Percentiles rank a stretch among this genome's conserved stretches.
Conservation (phyloP, 2,329 filamentous ascomycete genomes). For the Alternaria triticina region DNA sequence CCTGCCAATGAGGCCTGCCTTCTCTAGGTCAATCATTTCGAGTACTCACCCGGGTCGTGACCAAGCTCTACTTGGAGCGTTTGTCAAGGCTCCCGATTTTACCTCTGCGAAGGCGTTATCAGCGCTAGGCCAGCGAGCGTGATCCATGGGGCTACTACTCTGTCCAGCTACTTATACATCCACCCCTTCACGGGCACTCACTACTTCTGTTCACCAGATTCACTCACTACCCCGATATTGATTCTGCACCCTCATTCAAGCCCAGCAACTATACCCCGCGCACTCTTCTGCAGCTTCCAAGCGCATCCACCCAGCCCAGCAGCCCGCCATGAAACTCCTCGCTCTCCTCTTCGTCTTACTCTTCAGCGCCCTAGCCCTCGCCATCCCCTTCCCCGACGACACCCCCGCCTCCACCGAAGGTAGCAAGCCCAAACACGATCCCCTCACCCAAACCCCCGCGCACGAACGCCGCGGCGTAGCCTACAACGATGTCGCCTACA, state of each 20-base stretch:
- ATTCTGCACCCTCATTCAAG: not conserved
- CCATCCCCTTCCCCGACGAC: not conserved
- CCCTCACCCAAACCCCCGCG: conserved; percentile 47
- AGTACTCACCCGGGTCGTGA: not conserved
- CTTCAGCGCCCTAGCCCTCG: too few relatives aligned
- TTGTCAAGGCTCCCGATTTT: not conserved
- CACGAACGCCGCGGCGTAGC: conserved; percentile 63
- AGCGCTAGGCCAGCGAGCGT: not conserved
- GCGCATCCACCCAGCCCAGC: not conserved
- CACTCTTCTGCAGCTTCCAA: too few relatives aligned
- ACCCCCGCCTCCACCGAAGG: not conserved
- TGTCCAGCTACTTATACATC: not conserved
- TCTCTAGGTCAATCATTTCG: not conserved
- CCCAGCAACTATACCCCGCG: not conserved
- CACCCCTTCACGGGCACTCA: not conserved
- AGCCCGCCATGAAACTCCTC: not conserved
- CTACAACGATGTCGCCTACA: conserved; percentile 65
- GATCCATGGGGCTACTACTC: not conserved
- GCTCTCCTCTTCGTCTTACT: not conserved
- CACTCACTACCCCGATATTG: not conserved
- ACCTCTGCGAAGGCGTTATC: not conserved
- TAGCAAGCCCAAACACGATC: not conserved
- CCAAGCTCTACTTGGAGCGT: not conserved
- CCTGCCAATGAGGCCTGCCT: not conserved
- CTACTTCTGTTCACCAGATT: not conserved